Evolutionary conservation across 306 rosid species (phyloP), one percentile per base, ranked within the genome.

Genomic region (Cucumis melo): DNA sequence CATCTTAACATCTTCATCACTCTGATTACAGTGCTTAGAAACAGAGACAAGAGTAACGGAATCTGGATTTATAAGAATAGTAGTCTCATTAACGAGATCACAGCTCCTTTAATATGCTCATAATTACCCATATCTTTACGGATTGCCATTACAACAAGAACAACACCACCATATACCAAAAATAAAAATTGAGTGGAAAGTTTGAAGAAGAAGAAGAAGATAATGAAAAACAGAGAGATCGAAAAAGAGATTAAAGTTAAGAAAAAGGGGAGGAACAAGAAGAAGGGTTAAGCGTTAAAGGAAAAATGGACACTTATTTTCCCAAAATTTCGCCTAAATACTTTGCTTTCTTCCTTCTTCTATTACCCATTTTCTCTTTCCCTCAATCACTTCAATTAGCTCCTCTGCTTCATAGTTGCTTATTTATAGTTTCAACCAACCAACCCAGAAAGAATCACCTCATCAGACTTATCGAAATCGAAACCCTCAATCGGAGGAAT

Each of bases 1-100:
- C 89, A 87, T 81, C 85, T 90, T 92, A 11, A 87, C 82, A 79
- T 89, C 93, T 8, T 87, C 89, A 13, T 19, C 68, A 39, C 38
- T 8, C 7, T 8, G 75, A 65, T 16, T 36, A 58, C 9, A 46
- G 42, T 23, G 56, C 12, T 56, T 21, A 38, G 71, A 24, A 20
- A n/a, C n/a, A n/a, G n/a, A n/a, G n/a, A n/a, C n/a, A n/a, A n/a
- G n/a, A n/a, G n/a, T n/a, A n/a, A n/a, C n/a, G n/a, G n/a, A n/a
- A n/a, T n/a, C n/a, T n/a, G n/a, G n/a, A n/a, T n/a, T n/a, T n/a
- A n/a, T n/a, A n/a, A n/a, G n/a, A n/a, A n/a, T n/a, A n/a, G n/a
- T n/a, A n/a, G n/a, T n/a, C n/a, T n/a, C n/a, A n/a, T n/a, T n/a
- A n/a, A n/a, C n/a, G n/a, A n/a, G n/a, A n/a, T n/a, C n/a, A n/a